Percentiles rank a stretch among this genome's conserved stretches.
These are phyloP conservation scores for Platanthera guangdongensis DNA, from an alignment of 106 monocot species.

Conservation along the genomic window DNA sequence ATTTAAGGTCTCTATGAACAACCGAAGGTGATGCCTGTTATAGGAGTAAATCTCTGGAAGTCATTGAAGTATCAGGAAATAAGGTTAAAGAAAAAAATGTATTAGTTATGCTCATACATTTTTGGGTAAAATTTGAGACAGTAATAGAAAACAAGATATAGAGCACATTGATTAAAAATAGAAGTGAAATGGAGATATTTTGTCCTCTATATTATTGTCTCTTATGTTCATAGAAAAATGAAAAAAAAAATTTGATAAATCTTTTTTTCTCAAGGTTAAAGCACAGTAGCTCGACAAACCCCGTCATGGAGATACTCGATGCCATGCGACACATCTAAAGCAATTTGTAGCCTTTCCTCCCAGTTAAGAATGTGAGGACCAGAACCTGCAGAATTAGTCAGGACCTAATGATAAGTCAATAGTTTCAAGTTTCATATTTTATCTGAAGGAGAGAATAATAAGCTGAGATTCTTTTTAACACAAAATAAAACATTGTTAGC, in stretches of 20 bases:
- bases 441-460: neutral
- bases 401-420: neutral
- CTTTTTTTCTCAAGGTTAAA: neutral
- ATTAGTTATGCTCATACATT: neutral
- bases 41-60: constrained; percentile 2
- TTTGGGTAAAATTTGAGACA: constrained; percentile 1
- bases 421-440: neutral
- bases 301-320: constrained; percentile 98
- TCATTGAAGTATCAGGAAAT: constrained; percentile 2
- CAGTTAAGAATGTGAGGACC: constrained; percentile 49
- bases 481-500: neutral
- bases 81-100: constrained; percentile 6
- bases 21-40: constrained; percentile 84
- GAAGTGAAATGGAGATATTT: too few relatives aligned
- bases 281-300: constrained; percentile 26
- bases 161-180: too few relatives aligned
- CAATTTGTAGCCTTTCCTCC: constrained; percentile 90
- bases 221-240: neutral
- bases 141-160: too few relatives aligned
- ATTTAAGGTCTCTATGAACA: constrained; percentile 92
- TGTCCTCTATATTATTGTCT: neutral
- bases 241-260: neutral
- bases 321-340: constrained; percentile 85
- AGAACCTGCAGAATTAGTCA: constrained; percentile 31
- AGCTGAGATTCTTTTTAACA: neutral